phyloP scores from a whole-genome alignment of 768 basidiomycete species.

The Suillus luteus region DNA sequence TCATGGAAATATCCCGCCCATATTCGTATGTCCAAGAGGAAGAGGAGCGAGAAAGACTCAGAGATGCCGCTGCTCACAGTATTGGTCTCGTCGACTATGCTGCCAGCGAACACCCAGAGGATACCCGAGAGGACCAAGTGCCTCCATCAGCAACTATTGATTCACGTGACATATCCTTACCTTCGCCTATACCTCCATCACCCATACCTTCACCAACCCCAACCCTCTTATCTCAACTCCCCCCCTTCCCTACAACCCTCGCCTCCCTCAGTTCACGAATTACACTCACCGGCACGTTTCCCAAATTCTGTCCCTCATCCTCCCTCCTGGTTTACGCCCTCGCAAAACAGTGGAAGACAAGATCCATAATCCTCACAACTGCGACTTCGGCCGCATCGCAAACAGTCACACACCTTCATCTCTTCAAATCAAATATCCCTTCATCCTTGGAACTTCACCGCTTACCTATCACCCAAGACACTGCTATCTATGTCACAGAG shows the following conservation, averaged over 20 bases:
- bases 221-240: constrained; percentile 31
- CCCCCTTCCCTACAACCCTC: constrained; percentile 64
- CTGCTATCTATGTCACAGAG: constrained; percentile 61
- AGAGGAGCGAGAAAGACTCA: constrained; percentile 73
- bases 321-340: constrained; percentile 74
- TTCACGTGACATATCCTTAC: constrained; percentile 21
- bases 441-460: constrained; percentile 75
- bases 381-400: constrained; percentile 24
- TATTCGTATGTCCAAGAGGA: constrained; percentile 54
- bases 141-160: constrained; percentile 18
- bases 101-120: background rate
- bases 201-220: constrained; percentile 32
- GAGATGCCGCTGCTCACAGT: constrained; percentile 74
- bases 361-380: constrained; percentile 61
- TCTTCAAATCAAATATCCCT: constrained; percentile 63
- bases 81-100: constrained; percentile 51
- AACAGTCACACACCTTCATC: constrained; percentile 58
- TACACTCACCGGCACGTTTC: constrained; percentile 54
- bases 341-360: constrained; percentile 70
- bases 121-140: constrained; percentile 46
- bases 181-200: constrained; percentile 14
- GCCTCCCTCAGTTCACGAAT: constrained; percentile 52
- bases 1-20: constrained; percentile 69
- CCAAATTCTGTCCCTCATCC: constrained; percentile 68
- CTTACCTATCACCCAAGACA: constrained; percentile 74